phyloP scores from a whole-genome alignment of 2,329 filamentous ascomycete species.

The Trichoderma oligosporum region DNA sequence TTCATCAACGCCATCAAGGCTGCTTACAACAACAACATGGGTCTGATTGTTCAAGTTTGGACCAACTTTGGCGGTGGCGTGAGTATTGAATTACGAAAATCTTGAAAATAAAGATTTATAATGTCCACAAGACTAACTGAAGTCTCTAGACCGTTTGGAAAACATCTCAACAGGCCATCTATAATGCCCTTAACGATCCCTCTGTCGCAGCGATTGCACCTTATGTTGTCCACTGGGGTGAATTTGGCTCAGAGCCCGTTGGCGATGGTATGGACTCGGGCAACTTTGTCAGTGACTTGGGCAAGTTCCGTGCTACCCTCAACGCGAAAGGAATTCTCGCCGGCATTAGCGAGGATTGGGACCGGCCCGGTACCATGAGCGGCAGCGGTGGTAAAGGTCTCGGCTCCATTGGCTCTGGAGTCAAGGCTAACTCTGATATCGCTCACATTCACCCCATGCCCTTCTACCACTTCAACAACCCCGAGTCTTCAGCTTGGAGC shows the following conservation, averaged over 20 bases:
- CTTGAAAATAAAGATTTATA: too few species aligned
- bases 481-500: slow-evolving; percentile 19
- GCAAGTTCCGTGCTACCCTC: slow-evolving; percentile 20
- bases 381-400: slow-evolving; percentile 15
- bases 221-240: slow-evolving; percentile 24
- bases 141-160: slow-evolving; percentile 20
- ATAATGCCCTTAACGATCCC: slow-evolving; percentile 21
- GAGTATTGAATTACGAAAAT: neutral
- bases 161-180: slow-evolving; percentile 24
- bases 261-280: slow-evolving; percentile 25
- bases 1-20: slow-evolving; percentile 24
- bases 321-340: slow-evolving; percentile 20
- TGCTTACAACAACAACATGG: slow-evolving; percentile 24
- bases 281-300: slow-evolving; percentile 23
- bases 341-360: slow-evolving; percentile 25
- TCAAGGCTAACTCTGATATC: slow-evolving; percentile 23
- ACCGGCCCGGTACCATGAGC: slow-evolving; percentile 23
- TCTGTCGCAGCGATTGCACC: slow-evolving; percentile 21
- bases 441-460: slow-evolving; percentile 26
- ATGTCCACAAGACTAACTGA: neutral
- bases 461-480: slow-evolving; percentile 22
- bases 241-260: slow-evolving; percentile 25
- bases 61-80: slow-evolving; percentile 25
- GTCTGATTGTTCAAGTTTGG: slow-evolving; percentile 24
- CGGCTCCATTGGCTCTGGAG: slow-evolving; percentile 19